A percentile compares a stretch with the other conserved stretches of the same genome.
Evolutionary conservation across 2,329 filamentous ascomycete species (phyloP).

Genomic region (Didymella pomorum): DNA sequence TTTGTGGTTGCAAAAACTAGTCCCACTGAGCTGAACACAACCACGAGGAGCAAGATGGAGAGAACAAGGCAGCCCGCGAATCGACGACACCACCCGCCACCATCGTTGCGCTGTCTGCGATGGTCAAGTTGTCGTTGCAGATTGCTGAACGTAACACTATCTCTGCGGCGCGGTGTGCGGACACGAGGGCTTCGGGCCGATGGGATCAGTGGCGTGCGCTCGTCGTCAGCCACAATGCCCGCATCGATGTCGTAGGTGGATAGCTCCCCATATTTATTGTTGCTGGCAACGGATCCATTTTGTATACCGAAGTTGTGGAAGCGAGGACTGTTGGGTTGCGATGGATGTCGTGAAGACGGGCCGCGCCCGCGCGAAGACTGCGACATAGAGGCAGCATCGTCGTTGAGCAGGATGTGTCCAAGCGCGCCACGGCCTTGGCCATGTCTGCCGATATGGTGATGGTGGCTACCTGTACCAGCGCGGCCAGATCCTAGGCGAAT

Average conservation of each 20-base stretch:
- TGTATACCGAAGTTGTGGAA: conserved; percentile 57
- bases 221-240: conserved; percentile 80
- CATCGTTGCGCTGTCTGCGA: conserved; percentile 64
- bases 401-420: conserved; percentile 69
- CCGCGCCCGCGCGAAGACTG: conserved; percentile 71
- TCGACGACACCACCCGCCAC: conserved; percentile 69
- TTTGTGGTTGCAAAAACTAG: conserved; percentile 94
- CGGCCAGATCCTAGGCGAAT: conserved; percentile 54
- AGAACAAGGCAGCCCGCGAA: conserved; percentile 89
- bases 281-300: conserved; percentile 46
- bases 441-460: conserved; percentile 83
- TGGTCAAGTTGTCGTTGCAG: conserved; percentile 73
- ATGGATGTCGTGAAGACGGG: conserved; percentile 67
- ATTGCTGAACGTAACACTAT: conserved; percentile 60
- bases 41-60: conserved; percentile 79
- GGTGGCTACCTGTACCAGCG: conserved; percentile 70
- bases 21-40: conserved; percentile 84
- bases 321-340: conserved; percentile 72
- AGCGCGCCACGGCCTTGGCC: conserved; percentile 75
- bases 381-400: conserved; percentile 67
- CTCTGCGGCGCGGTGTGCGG: conserved; percentile 59
- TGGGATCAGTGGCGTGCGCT: conserved; percentile 81
- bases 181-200: conserved; percentile 67
- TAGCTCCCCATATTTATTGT: conserved; percentile 67
- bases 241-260: conserved; percentile 84